Evolutionary conservation across 73 alveolate genomes (phyloP), one percentile per base, ranked within the genome.

Genomic region (Paramecium bursaria): DNA sequence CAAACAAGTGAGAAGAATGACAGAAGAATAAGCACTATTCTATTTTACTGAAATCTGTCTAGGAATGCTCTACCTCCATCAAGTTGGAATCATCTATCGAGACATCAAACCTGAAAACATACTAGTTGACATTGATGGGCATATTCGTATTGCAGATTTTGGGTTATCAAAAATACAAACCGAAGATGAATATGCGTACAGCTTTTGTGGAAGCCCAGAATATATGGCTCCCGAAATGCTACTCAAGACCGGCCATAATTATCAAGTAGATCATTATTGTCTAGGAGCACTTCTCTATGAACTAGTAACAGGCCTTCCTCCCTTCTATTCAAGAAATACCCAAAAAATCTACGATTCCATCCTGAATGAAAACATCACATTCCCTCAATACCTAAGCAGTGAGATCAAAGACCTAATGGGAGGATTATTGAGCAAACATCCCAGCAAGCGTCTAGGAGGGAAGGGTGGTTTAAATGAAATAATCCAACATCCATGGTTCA

Each of bases 141-240:
- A 96, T 88, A 79, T 79, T 39, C 51, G 89, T 19, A 79, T 89
- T 42, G 90, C 98, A 14, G 98, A 96, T 89, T 96, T 96, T 86
- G 98, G 99, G 3, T 75, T 96, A 17, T 94, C 98, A 14, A 94
- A 95, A 60, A 86, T 92, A 4, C 86, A 90, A 0, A 55, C 60
- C 4, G 86, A 90, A 52, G 90, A 86, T 3, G 93, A 82, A 53
- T 75, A 50, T 13, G 87, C 98, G n/a, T 88, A 91, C 51, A 91
- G 96, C 39, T 95, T 95, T 75, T 95, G 97, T 42, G 99, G 99
- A 11, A 74, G 96, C 13, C 98, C 98, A 3, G 98, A 95, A 86
- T 96, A 96, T 79, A 87, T 96, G 92, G 74, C 96, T 44, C 99
- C 99, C 0, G 99, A 96, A 82, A 96, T 96, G 98, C 82, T 96